Evolutionary conservation across 192 early-diverging fungal species (phyloP).

Genomic region (Umbelopsis ramanniana): DNA sequence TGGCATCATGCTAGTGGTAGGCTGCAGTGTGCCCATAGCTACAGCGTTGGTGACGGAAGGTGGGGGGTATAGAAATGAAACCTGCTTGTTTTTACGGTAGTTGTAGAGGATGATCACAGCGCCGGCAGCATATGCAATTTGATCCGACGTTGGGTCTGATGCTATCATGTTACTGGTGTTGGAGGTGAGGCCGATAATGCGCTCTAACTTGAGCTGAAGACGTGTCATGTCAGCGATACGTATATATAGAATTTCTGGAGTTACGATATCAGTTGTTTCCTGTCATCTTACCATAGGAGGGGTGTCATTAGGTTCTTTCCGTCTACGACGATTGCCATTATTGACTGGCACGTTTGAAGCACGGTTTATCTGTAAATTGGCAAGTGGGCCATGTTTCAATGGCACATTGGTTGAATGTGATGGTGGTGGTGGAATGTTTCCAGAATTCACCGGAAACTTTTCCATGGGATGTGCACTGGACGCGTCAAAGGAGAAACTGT

Average conservation of each 20-base stretch:
- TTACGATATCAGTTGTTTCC: background rate
- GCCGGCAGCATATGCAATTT: slow-evolving; percentile 80
- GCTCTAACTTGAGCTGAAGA: slow-evolving; percentile 62
- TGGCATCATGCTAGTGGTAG: background rate
- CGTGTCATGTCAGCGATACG: background rate
- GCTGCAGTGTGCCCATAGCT: background rate
- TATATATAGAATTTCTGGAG: background rate
- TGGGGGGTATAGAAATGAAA: slow-evolving; percentile 54
- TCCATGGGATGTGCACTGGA: slow-evolving; percentile 20
- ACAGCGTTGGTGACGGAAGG: slow-evolving; percentile 18
- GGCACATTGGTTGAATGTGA: slow-evolving; percentile 28
- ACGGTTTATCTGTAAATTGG: slow-evolving; percentile 1
- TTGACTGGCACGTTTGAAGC: background rate
- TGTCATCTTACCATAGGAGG: background rate
- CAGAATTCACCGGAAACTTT: slow-evolving; percentile 42
- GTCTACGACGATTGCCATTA: slow-evolving; percentile 29
- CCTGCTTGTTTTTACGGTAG: slow-evolving; percentile 67
- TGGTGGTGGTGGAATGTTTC: slow-evolving; percentile 31
- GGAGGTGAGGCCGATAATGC: slow-evolving; percentile 69
- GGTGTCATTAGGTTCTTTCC: slow-evolving; percentile 24
- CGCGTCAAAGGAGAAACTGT: background rate
- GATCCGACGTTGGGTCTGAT: slow-evolving; percentile 51
- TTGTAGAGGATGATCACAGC: slow-evolving; percentile 77
- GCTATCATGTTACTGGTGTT: slow-evolving; percentile 55
- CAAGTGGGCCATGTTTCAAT: slow-evolving; percentile 7